phyloP scores from a whole-genome alignment of 163 green algal species.

The Prototheca stagnorum region DNA sequence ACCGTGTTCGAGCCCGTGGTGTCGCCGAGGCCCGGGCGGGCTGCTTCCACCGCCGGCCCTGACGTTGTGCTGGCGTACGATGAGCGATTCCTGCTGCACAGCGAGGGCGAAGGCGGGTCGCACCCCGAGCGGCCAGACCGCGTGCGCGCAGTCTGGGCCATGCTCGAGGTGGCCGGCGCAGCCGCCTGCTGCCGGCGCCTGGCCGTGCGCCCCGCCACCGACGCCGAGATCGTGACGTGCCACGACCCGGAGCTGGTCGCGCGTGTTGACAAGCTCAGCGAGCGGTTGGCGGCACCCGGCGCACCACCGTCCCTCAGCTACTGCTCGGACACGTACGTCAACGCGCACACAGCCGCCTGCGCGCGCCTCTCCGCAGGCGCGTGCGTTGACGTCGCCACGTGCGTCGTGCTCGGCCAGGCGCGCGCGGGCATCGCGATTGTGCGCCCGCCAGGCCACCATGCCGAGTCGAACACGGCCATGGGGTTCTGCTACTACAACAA shows the following conservation, averaged over 20 bases:
- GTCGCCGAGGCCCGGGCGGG: too few relatives aligned
- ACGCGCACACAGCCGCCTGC: conserved; percentile 23
- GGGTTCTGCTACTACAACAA: conserved; percentile 97
- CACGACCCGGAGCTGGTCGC: conserved; percentile 38
- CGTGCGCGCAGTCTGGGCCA: conserved; percentile 44
- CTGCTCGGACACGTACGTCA: conserved; percentile 45
- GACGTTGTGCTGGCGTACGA: conserved; percentile 29
- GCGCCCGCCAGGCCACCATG: conserved; percentile 80
- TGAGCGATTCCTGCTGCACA: conserved; percentile 45
- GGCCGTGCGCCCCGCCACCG: conserved; percentile 25
- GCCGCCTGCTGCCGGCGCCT: conserved; percentile 30
- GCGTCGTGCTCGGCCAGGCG: conserved; percentile 22
- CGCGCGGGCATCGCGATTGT: conserved; percentile 53
- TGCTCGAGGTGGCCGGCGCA: conserved; percentile 32
- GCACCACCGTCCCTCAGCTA: conserved; percentile 4
- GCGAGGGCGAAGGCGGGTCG: conserved; percentile 10
- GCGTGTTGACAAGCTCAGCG: conserved; percentile 9
- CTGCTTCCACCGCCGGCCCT: neutral
- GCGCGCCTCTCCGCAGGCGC: conserved; percentile 44
- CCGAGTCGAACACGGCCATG: conserved; percentile 61
- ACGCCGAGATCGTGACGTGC: conserved; percentile 36
- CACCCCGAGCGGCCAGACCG: conserved; percentile 66
- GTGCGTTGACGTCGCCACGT: conserved; percentile 27
- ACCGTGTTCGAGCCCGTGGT: conserved; percentile 6
- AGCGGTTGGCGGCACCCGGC: conserved; percentile 1